Base-by-base conservation (phyloP, 768 basidiomycete genomes). In the Xerocomellus chrysenteron region DNA sequence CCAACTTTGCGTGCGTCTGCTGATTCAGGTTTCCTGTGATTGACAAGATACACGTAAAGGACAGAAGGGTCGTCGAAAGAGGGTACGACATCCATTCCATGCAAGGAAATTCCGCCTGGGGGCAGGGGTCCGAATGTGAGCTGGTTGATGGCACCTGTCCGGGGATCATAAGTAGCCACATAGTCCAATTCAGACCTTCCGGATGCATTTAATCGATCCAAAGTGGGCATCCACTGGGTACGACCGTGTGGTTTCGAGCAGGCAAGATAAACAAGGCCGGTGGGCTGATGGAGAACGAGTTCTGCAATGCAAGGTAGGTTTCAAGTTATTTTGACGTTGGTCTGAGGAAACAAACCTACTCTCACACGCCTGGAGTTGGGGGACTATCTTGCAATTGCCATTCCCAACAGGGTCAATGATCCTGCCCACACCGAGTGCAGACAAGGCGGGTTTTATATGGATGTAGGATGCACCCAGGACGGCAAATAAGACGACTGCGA, bases 41-140 rank as follows among this genome's bases (percentile, higher is more conserved):
- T 90, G 59, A 90, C 75, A n/a, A 87, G 73, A 63, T 88, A 90
- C 16, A 90, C 73, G 58, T 80, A 87, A 10, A 88, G 76, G 46
- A 78, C 68, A 12, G 74, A 69, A 5, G 81, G 74, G 53, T 85
- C 71, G 3, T 74, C 60, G 2, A 73, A 61, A 8, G 85, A 84
- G 2, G 79, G 74, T 10, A 87, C 84, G 21, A 88, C 79, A 54
- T 88, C 88, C 80, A 90, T 81, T 16, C 87, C 87, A 54, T 88
- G 86, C 12, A 83, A 63, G 19, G 81, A 80, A 47, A 87, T 71
- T 8, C 81, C 81, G 14, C 71, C 70, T 1, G 55, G 52, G 6
- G 70, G 64, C 24, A 71, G 61, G 60, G 76, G 80, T 44, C 75
- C 74, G 1, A 82, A 61, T 14, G 72, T 60, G 16, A 88, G 79